phyloP scores from a whole-genome alignment of 106 monocot genomes.

The Narthecium ossifragum region DNA sequence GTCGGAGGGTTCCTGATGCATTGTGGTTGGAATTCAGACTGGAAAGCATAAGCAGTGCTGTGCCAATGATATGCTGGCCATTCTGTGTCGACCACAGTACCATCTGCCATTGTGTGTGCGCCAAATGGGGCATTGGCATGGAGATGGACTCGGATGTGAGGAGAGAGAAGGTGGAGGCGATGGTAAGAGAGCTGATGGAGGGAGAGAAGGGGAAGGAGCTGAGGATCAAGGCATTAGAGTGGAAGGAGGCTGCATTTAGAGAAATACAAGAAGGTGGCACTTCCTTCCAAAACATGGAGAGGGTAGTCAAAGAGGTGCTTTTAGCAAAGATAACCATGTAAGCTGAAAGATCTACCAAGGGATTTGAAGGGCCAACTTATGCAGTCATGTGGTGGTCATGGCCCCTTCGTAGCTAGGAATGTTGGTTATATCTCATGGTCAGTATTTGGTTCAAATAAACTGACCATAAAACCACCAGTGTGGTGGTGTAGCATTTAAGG shows the following conservation, averaged over 20 bases:
- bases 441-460: no score
- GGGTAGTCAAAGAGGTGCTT: constrained; percentile 17
- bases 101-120: constrained; percentile 29
- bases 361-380: no score
- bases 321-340: neutral
- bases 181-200: constrained; percentile 45
- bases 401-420: no score
- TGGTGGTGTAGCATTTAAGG: no score
- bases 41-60: constrained; percentile 37
- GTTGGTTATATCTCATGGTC: no score
- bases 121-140: constrained; percentile 46
- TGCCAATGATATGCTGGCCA: constrained; percentile 44
- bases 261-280: constrained; percentile 17
- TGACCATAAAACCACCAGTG: no score
- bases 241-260: constrained; percentile 23
- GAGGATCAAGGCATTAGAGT: constrained; percentile 25
- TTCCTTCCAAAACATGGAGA: constrained; percentile 22
- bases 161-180: constrained; percentile 25
- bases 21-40: constrained; percentile 66
- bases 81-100: constrained; percentile 51
- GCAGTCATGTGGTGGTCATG: no score
- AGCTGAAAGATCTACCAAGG: no score
- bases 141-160: constrained; percentile 38
- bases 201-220: constrained; percentile 40
- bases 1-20: constrained; percentile 44